A percentile compares a stretch with the other conserved stretches of the same genome.
phyloP scores from a whole-genome alignment of 192 early-diverging fungal genomes.

The Mortierella hygrophila region DNA sequence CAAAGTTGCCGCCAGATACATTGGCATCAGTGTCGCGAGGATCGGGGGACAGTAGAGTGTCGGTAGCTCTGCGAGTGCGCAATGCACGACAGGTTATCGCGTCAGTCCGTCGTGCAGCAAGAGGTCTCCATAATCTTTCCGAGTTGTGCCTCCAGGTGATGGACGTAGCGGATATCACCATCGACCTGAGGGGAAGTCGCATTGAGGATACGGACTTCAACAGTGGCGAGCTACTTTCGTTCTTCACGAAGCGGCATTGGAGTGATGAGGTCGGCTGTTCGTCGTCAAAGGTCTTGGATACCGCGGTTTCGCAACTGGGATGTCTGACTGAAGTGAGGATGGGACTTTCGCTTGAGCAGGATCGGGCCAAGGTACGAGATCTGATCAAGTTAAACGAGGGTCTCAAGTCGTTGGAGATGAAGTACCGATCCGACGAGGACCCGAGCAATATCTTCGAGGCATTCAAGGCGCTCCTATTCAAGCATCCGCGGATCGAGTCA shows the following conservation, averaged over 20 bases:
- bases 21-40: too few relatives aligned
- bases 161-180: too few relatives aligned
- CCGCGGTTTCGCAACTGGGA: background rate
- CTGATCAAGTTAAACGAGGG: conserved; percentile 24
- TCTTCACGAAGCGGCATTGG: conserved; percentile 10
- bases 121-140: conserved; percentile 16
- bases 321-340: background rate
- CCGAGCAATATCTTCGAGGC: conserved; percentile 38
- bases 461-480: conserved; percentile 24
- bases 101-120: background rate
- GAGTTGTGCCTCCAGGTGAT: conserved; percentile 6
- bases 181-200: background rate
- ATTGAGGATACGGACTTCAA: conserved; percentile 14
- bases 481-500: background rate
- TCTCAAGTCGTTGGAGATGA: conserved; percentile 16
- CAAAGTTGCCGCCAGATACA: background rate
- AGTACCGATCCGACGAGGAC: conserved; percentile 10
- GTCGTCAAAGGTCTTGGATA: background rate
- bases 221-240: background rate
- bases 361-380: conserved; percentile 19
- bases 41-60: too few relatives aligned
- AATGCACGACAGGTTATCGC: background rate
- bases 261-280: conserved; percentile 4
- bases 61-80: background rate
- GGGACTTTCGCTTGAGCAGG: background rate